Evolutionary conservation across 2,329 filamentous ascomycete genomes (phyloP).

Genomic region (Stagonosporopsis rhizophila): DNA sequence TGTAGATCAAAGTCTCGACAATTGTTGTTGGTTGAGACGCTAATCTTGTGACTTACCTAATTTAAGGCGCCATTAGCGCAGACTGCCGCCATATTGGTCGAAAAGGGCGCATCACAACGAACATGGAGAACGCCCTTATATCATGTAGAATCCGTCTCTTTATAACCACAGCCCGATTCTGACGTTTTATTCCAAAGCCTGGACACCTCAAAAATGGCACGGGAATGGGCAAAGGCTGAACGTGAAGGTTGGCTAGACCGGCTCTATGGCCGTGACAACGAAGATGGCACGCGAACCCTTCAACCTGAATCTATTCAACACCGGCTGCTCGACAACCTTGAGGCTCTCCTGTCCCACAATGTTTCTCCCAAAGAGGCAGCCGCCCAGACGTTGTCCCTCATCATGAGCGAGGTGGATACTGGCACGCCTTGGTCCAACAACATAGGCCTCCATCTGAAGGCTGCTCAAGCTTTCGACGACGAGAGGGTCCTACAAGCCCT

Average conservation of each 20-base stretch:
- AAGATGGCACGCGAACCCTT: neutral
- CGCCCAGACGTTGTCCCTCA: neutral
- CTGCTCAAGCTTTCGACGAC: neutral
- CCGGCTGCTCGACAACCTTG: neutral
- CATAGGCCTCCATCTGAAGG: neutral
- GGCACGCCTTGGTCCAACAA: neutral
- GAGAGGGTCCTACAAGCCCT: neutral
- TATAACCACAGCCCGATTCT: neutral
- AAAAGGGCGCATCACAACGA: neutral
- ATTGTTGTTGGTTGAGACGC: no score
- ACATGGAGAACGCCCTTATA: neutral
- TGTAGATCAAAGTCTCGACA: no score
- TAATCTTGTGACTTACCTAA: neutral
- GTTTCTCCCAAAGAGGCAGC: neutral
- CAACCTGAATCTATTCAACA: neutral
- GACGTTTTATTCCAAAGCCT: neutral
- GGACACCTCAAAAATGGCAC: neutral
- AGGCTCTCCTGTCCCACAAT: neutral
- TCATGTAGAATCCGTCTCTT: neutral
- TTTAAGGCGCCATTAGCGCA: neutral
- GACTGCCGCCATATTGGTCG: neutral
- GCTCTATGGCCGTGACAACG: neutral
- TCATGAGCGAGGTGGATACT: neutral
- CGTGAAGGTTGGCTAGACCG: conserved; percentile 1
- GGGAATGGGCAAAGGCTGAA: neutral